Evolutionary conservation across 176 grass and related monocot species (phyloP), one percentile per base, ranked within the genome.

Genomic region (Luzula sylvatica): DNA sequence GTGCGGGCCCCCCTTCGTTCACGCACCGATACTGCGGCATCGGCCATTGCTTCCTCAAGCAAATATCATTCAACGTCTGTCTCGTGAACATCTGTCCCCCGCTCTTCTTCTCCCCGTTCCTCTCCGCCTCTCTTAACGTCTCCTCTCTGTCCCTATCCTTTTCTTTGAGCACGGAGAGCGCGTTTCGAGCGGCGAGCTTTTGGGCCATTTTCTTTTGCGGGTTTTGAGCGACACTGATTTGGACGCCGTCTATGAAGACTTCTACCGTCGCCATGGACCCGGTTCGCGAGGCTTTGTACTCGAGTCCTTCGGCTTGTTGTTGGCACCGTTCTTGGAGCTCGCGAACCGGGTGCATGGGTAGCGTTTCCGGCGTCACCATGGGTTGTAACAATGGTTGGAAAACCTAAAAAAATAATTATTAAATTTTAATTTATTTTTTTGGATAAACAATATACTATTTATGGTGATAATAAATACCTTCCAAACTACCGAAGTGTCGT

Each of bases 281-380:
- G 15, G 56, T 20, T 0, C 93, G 78, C 11, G 78, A 77, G 5
- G 93, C 93, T 60, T 92, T 98, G 56, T 98, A 98, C 60, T 98
- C 93, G 51, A 98, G 52, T 38, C 82, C 82, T 64, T 98, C 93
- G 5, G 86, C 86, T 59, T 92, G 93, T 71, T 98, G 93, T 44
- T 98, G 93, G 75, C 93, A 92, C 18, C 93, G 93, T 43, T 98
- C 93, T 75, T 98, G 93, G 53, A 98, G 93, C 62, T 98, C 93
- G 70, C 93, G 88, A 29, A 98, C 76, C 9, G 93, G 93, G 46
- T 98, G 93, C 93, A 98, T 98, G 2, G 82, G 93, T 24, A 98
- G 93, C 18, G 93, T 98, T 30, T 83, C 86, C 0, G 93, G 93
- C 0, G 86, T 98, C 26, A 98, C 86, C 78, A 98, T 83, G 12